Conservation (phyloP, 352 stramenopile species). For the Phytopythium ostracodes region DNA sequence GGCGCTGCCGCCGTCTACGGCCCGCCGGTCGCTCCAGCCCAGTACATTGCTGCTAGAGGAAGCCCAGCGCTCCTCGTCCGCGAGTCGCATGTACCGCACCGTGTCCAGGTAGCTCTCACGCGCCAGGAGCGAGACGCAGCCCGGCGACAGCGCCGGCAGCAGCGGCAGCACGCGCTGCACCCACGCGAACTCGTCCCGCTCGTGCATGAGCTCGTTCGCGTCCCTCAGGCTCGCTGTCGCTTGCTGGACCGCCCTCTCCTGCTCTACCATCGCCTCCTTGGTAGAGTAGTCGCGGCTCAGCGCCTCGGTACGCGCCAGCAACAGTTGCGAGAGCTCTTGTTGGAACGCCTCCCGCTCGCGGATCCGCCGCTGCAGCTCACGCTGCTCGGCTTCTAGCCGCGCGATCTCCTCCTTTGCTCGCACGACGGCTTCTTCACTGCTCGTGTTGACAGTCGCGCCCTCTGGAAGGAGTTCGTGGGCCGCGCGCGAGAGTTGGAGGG, state of each 20-base stretch:
- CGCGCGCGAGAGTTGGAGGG: neutral
- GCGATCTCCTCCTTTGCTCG: slow-evolving; percentile 8
- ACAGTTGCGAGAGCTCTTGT: neutral
- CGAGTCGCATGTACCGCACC: slow-evolving; percentile 4
- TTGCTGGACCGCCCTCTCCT: neutral
- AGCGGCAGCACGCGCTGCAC: slow-evolving; percentile 5
- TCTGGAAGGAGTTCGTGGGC: neutral
- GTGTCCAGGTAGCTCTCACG: slow-evolving; percentile 7
- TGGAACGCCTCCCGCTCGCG: neutral
- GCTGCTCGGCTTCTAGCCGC: slow-evolving; percentile 19
- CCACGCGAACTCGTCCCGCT: slow-evolving; percentile 5
- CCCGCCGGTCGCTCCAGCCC: slow-evolving; percentile 34
- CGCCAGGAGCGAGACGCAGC: neutral
- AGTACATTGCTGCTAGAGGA: slow-evolving; percentile 9
- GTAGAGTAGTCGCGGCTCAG: neutral
- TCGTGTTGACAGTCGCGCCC: neutral
- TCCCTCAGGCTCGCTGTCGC: neutral
- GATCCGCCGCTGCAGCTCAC: slow-evolving; percentile 8
- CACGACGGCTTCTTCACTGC: too few relatives aligned
- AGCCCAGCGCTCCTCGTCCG: neutral
- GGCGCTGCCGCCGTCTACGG: slow-evolving; percentile 16
- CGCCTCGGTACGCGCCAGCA: neutral
- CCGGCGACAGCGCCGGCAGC: slow-evolving; percentile 6
- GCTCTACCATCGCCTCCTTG: neutral
- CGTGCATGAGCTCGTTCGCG: neutral